Evolutionary conservation across 768 basidiomycete genomes (phyloP), one percentile per base, ranked within the genome.

Genomic region (Baorangia bicolor): DNA sequence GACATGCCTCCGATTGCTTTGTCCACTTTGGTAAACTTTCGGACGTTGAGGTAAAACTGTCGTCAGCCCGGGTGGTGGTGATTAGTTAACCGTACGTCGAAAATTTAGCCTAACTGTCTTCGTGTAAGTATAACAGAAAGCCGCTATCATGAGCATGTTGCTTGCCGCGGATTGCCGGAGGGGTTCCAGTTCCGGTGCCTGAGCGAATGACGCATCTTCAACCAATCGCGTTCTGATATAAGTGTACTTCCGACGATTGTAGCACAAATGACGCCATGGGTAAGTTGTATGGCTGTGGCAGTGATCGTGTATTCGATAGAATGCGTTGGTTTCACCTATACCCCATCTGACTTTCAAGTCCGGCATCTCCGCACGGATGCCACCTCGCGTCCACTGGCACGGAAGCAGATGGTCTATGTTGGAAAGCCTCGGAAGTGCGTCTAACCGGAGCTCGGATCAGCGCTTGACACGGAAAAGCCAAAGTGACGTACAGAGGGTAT

Each of bases 181-280:
- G 28, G 16, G 11, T n/a, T 12, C 28, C 31, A 21, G 20, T 33
- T 43, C 21, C n/a, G 14, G 41, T 44, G 27, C 27, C 42, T 34
- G 57, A n/a, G 40, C 53, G 30, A 33, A 33, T 11, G n/a, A 16
- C 23, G 39, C 33, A 20, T 31, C 14, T 12, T n/a, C n/a, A 41
- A 11, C 44, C 55, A 42, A 43, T 47, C 28, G 39, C 5, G 7
- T 20, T 30, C 13, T 20, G 39, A 25, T 51, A 12, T 14, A n/a
- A n/a, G n/a, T n/a, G n/a, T n/a, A n/a, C n/a, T n/a, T n/a, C n/a
- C n/a, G n/a, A n/a, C n/a, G n/a, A n/a, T n/a, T n/a, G n/a, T n/a
- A n/a, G 10, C 34, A n/a, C 12, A 3, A 31, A 53, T 55, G 34
- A 43, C 41, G 51, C 50, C 50, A 53, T 56, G 38, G 33, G 21